Percentiles rank a stretch among this genome's conserved stretches.
Conservation (phyloP, 148 eudicot species). For the Polygonum aviculare region DNA sequence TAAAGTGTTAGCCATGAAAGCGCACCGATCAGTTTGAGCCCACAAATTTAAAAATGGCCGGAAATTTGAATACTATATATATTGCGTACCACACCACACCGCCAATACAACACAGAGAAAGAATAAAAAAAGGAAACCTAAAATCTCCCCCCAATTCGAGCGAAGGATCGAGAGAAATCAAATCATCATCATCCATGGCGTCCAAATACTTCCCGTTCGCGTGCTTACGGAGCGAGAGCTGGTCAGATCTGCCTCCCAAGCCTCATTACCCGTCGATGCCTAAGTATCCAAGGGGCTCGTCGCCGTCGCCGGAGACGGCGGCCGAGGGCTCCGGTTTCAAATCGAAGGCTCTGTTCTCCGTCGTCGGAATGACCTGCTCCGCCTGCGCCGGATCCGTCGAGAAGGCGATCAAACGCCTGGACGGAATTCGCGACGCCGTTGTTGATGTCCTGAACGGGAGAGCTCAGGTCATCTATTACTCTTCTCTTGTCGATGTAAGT, state of each 20-base stretch:
- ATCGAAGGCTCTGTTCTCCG: slow-evolving; percentile 47
- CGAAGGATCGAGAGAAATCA: neutral
- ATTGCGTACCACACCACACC: neutral
- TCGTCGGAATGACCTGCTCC: slow-evolving; percentile 75
- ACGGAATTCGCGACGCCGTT: slow-evolving; percentile 60
- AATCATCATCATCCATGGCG: slow-evolving; percentile 18
- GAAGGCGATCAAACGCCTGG: slow-evolving; percentile 70
- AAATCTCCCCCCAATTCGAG: neutral
- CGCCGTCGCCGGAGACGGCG: slow-evolving; percentile 21
- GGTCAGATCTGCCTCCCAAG: slow-evolving; percentile 32
- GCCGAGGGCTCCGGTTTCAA: slow-evolving; percentile 33
- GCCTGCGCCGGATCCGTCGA: slow-evolving; percentile 83
- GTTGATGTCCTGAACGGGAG: slow-evolving; percentile 68
- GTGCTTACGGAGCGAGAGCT: slow-evolving; percentile 29
- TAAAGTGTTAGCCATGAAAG: neutral
- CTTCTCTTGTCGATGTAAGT: slow-evolving; percentile 56
- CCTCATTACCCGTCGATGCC: slow-evolving; percentile 85
- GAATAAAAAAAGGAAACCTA: neutral
- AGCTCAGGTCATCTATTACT: slow-evolving; percentile 60
- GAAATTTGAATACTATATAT: neutral
- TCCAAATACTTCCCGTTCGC: slow-evolving; percentile 34
- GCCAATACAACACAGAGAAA: neutral
- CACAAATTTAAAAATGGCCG: neutral
- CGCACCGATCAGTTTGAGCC: neutral
- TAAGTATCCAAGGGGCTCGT: slow-evolving; percentile 55